Conservation (phyloP, 768 basidiomycete species). For the Tulasnella sp. region DNA sequence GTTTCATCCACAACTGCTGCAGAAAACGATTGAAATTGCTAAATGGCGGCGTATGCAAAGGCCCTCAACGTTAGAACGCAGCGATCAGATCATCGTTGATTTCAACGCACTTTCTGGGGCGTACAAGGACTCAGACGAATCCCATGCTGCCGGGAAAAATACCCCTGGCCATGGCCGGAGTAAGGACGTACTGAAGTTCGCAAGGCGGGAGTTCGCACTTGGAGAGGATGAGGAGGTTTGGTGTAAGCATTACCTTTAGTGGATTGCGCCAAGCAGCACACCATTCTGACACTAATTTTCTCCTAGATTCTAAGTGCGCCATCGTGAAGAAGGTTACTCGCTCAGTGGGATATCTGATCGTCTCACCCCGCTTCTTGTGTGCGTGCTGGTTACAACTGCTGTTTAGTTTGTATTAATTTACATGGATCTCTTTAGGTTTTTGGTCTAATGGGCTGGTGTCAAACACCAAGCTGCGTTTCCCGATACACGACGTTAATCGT, state of each 20-base stretch:
- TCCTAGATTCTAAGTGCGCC: not conserved
- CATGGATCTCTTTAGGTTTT: slow-evolving; percentile 32
- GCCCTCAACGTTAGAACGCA: slow-evolving; percentile 6
- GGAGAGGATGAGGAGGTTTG: slow-evolving; percentile 32
- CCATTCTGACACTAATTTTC: no score
- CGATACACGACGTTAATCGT: slow-evolving; percentile 33
- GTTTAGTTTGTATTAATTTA: no score
- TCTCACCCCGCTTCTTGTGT: slow-evolving; percentile 31
- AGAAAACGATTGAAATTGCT: not conserved
- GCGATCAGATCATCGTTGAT: slow-evolving; percentile 13
- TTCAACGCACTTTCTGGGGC: slow-evolving; percentile 12
- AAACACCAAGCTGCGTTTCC: slow-evolving; percentile 37
- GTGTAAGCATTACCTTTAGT: not conserved
- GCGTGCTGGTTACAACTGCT: slow-evolving; percentile 14
- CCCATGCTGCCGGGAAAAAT: not conserved
- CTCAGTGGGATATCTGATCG: slow-evolving; percentile 35
- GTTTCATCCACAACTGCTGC: not conserved
- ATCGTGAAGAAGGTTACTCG: slow-evolving; percentile 21
- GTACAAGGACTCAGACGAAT: not conserved
- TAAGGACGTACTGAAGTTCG: slow-evolving; percentile 6
- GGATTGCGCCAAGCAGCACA: no score
- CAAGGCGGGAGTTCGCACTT: slow-evolving; percentile 22
- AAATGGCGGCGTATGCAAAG: not conserved
- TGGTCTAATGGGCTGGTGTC: slow-evolving; percentile 33
- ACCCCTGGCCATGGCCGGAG: not conserved